Evolutionary conservation across 2,329 filamentous ascomycete species (phyloP), one percentile per base, ranked within the genome.

Genomic region (Aureobasidium melanogenum): DNA sequence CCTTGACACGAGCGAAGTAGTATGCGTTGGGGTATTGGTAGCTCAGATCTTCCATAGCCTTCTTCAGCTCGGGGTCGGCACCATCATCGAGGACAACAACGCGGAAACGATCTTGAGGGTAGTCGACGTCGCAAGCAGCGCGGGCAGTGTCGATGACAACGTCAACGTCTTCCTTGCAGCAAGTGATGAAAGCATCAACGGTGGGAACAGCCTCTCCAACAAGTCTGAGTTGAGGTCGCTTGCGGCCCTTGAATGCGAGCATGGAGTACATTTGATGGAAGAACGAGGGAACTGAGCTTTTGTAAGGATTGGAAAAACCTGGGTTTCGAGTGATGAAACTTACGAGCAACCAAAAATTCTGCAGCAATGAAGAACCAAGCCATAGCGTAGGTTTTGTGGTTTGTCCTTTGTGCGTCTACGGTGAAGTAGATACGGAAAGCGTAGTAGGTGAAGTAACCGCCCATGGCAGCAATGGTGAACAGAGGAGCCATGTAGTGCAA

Each of bases 221-320:
- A 17, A 66, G 50, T 61, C 59, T 54, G 50, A 61, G 59, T 24
- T 61, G 59, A 47, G 59, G 59, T 36, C 59, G 59, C 48, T 61
- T 61, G 48, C 59, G 59, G 34, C 59, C 59, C 39, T 55, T 61
- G 59, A 61, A 61, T 26, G 47, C 59, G 48, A 61, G 59, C 48
- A 61, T 52, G n/a, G 59, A 61, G 72, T 96, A 97, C 63, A 97
- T 85, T 63, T 88, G 86, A 63, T 88, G 87, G 78, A 97, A 97
- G 79, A 93, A 96, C 17, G 82, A 80, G 57, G 88, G 83, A 22
- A 97, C 90, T 60, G 19, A 1, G 15, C 10, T 38, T 51, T 34
- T 14, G 38, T 51, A 30, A 34, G 28, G 54, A 43, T 36, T 26
- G 41, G 48, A 22, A 41, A 43, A 30, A 22, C 1, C 34, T 10